Percentiles rank a stretch among this genome's conserved stretches.
Evolutionary conservation across 345 rosid species (phyloP).

Genomic region (Mercurialis annua): DNA sequence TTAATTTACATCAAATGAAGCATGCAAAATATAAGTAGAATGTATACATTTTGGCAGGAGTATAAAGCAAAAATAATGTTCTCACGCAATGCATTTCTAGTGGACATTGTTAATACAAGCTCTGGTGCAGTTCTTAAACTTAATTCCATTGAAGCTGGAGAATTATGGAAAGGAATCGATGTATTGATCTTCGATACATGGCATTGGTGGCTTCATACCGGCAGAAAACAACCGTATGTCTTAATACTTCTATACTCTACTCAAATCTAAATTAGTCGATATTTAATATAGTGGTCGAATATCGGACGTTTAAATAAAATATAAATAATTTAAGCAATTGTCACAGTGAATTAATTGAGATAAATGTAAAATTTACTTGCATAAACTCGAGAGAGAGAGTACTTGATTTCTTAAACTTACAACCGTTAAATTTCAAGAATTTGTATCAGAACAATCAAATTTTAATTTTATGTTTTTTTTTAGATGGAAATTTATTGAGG

Average conservation of each 20-base stretch:
- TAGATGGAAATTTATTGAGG: slow-evolving; percentile 61
- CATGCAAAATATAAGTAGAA: no score
- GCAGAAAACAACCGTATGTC: slow-evolving; percentile 66
- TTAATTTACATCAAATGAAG: no score
- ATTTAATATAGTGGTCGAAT: no score
- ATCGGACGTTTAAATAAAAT: no score
- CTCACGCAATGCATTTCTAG: slow-evolving; percentile 68
- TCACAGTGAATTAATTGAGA: no score
- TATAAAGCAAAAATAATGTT: slow-evolving; percentile 45
- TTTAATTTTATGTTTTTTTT: neutral
- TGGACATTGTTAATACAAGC: slow-evolving; percentile 42
- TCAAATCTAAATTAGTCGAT: no score
- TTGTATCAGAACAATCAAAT: no score
- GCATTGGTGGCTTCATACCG: slow-evolving; percentile 97
- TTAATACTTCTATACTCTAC: neutral
- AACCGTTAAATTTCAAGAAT: no score
- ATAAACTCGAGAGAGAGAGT: no score
- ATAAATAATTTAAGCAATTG: no score
- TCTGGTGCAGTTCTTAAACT: slow-evolving; percentile 50
- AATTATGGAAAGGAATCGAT: slow-evolving; percentile 52
- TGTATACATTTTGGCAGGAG: slow-evolving; percentile 31
- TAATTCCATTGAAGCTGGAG: slow-evolving; percentile 48
- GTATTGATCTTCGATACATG: slow-evolving; percentile 68
- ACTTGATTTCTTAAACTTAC: no score
- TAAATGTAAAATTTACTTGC: no score